Evolutionary conservation across 805 yeast species (phyloP).

Genomic region (Candida qinlingensis): DNA sequence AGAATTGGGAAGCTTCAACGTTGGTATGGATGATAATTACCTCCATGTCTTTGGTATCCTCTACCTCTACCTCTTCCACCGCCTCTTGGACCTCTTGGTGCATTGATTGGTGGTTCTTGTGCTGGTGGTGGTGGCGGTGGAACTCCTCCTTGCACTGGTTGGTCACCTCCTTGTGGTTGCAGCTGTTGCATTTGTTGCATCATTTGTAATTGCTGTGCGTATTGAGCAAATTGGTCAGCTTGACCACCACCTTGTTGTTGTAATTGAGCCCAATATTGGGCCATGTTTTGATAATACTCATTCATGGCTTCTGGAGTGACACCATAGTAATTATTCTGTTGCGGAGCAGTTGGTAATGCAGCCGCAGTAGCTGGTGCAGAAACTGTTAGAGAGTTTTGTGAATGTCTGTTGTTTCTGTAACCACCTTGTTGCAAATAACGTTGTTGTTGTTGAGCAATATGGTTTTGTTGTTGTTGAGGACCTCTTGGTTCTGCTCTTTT

Average conservation of each 20-base stretch:
- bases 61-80: constrained; percentile 4
- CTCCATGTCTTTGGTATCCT: neutral
- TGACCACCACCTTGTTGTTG: constrained; percentile 30
- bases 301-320: constrained; percentile 50
- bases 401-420: neutral
- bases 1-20: neutral
- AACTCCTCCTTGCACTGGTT: neutral
- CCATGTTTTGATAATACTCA: constrained; percentile 60
- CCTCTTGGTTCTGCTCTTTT: constrained; percentile 82
- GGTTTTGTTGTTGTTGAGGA: constrained; percentile 45
- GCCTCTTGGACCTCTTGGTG: constrained; percentile 5
- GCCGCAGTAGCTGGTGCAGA: constrained; percentile 1
- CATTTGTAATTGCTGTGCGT: constrained; percentile 23
- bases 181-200: constrained; percentile 13
- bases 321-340: constrained; percentile 12
- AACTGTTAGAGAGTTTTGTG: neutral
- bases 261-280: constrained; percentile 57
- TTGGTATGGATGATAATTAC: constrained; percentile 4
- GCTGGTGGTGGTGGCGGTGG: constrained; percentile 1
- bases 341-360: constrained; percentile 11
- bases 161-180: neutral
- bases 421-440: constrained; percentile 19
- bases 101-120: neutral
- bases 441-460: constrained; percentile 27
- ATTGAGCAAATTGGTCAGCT: constrained; percentile 29